Conservation (phyloP, 495 filamentous ascomycete species). For the Penicillium diatomitis region DNA sequence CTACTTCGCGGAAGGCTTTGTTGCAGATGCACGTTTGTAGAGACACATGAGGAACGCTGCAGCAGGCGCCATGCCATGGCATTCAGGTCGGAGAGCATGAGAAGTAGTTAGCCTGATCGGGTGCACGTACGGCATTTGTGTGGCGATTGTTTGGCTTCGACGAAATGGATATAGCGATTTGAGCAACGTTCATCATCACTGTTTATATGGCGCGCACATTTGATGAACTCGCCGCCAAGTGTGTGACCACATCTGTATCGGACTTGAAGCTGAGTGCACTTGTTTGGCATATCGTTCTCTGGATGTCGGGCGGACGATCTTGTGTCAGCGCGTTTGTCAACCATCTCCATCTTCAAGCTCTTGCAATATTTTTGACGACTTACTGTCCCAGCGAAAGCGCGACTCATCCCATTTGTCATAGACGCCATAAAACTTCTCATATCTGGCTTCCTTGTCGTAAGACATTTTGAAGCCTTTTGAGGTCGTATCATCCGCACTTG, state of each 20-base stretch:
- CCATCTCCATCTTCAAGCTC: too few relatives aligned
- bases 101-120: neutral
- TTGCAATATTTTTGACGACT: neutral
- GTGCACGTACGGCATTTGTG: conserved; percentile 16
- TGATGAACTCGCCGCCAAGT: conserved; percentile 13
- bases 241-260: conserved; percentile 14
- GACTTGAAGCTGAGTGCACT: conserved; percentile 12
- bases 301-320: too few relatives aligned
- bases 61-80: too few relatives aligned
- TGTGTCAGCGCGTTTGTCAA: too few relatives aligned
- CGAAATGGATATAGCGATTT: neutral
- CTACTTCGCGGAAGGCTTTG: too few relatives aligned
- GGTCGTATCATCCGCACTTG: too few relatives aligned
- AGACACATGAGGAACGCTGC: too few relatives aligned
- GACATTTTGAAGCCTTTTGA: neutral
- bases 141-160: conserved; percentile 10
- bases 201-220: conserved; percentile 8
- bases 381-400: neutral
- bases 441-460: neutral
- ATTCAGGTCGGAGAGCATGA: neutral
- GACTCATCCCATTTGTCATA: conserved; percentile 1
- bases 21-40: too few relatives aligned
- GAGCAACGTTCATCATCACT: conserved; percentile 13
- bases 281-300: neutral
- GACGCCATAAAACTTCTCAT: neutral